Base-by-base conservation (phyloP, 495 filamentous ascomycete species). In the Trichoderma reesei region DNA sequence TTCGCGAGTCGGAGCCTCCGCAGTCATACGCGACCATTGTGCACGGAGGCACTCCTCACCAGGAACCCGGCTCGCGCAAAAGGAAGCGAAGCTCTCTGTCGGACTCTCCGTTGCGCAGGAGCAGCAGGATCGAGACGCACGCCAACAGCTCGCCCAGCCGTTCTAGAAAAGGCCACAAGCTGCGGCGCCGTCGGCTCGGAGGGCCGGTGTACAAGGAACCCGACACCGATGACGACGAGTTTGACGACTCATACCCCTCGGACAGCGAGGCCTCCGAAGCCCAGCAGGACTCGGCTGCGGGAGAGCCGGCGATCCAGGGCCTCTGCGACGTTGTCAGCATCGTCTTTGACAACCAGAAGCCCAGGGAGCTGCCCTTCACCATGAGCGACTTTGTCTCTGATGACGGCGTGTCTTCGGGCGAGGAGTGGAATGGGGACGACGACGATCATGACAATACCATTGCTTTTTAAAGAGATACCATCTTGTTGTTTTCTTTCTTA, bases 341-440 rank as follows among this genome's bases (percentile, higher is more conserved):
- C 54, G 78, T 84, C 20, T 88, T 96, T 61, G 92, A 96, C 70
- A 93, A 95, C 72, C 84, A 89, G 68, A 85, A 91, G 51, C 88
- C 88, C 20, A 81, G 77, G 1, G 92, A 94, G 67, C 79, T 76
- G n/a, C 86, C 87, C 46, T 88, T 82, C 67, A 82, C 81, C 26
- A 91, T 93, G 75, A 80, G 81, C 11, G 89, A 96, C 68, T 96
- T 96, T 70, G 70, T 95, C 3, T 90, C 94, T 66, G 87, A 90
- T 63, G 69, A 74, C 1, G 86, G 85, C 65, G 86, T 86, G 4
- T 89, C 93, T 20, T 74, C 71, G 65, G 90, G 91, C 65, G 68
- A 74, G n/a, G 91, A 95, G 62, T 96, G 91, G 90, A 78, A 83
- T 62, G 86, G 86, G 0, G 82, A 82, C 42, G 77, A 82, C 7